Base-by-base conservation (phyloP, 2,329 filamentous ascomycete genomes). In the Alternaria atra region DNA sequence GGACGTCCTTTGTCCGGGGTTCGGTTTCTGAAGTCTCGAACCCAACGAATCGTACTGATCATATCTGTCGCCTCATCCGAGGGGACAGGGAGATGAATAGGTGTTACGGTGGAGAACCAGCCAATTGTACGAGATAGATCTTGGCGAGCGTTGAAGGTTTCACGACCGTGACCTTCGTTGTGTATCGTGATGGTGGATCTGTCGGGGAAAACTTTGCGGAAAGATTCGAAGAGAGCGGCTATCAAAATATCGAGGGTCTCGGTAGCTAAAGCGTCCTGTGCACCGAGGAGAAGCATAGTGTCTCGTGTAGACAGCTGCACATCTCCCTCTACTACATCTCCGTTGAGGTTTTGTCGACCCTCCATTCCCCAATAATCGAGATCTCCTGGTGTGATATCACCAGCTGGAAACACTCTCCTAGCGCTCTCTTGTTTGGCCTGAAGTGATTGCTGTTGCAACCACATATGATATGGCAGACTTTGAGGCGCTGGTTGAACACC, bases 41-140 rank as follows among this genome's bases (percentile, higher is more conserved):
- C 72, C 74, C 74, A 77, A 59, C 69, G 65, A 29, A 77, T 73
- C 1, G 73, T 74, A 46, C 67, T 74, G 7, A 76, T 54, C 9
- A 75, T 70, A 15, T 77, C 72, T 6, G 73, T 75, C 3, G 65
- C 37, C 27, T 76, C 71, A 15, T 72, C 68, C 2, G 57, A 23
- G 4, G 67, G 46, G 2, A 74, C 61, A 8, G 73, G 72, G 5
- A 77, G 56, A 58, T 68, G 60, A 5, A 77, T 71, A 1, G 75
- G 74, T 7, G 67, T 66, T 12, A 77, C 50, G 7, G 81, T 82
- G 0, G 83, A 84, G 60, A 84, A 85, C 83, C 83, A 85, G 6
- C 83, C 83, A 2, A 84, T 77, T 1, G 83, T 85, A 6, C 81
- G 77, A 3, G 82, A 83, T 5, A 84, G 77, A 48, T 85, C 83